These are phyloP conservation scores for Moesziomyces sp. DNA, from an alignment of 1,284 basidiomycete genomes.

Conservation along the genomic window DNA sequence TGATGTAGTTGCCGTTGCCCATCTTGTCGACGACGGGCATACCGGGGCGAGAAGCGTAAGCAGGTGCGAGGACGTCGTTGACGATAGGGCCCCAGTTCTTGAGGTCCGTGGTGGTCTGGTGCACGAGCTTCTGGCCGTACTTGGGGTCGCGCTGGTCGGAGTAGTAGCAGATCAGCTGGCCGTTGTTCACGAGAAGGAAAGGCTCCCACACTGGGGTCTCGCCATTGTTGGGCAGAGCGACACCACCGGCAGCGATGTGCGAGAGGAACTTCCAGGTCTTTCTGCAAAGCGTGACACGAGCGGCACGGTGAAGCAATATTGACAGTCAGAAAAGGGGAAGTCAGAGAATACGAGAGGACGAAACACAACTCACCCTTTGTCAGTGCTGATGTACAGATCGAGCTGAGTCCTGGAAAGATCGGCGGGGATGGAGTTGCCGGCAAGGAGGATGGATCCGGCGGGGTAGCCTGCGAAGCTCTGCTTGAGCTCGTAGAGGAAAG, in stretches of 20 bases:
- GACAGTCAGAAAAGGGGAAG: neutral
- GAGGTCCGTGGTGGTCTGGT: conserved; percentile 66
- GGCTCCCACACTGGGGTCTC: conserved; percentile 68
- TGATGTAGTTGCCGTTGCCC: conserved; percentile 66
- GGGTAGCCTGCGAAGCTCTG: conserved; percentile 57
- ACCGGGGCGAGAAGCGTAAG: conserved; percentile 65
- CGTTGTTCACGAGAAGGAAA: conserved; percentile 65
- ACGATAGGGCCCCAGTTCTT: conserved; percentile 66
- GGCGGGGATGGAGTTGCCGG: conserved; percentile 51
- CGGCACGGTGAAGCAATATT: neutral
- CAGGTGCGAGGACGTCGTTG: conserved; percentile 62
- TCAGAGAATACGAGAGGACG: neutral
- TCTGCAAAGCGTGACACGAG: neutral
- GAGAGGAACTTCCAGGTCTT: conserved; percentile 65
- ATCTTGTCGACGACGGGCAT: conserved; percentile 67
- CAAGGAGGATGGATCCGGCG: conserved; percentile 66
- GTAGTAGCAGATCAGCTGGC: conserved; percentile 68
- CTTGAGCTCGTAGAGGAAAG: conserved; percentile 63
- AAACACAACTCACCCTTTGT: conserved; percentile 53
- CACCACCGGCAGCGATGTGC: conserved; percentile 57
- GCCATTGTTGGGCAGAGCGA: conserved; percentile 56
- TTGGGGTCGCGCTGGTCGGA: conserved; percentile 68
- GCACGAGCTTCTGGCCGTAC: conserved; percentile 68
- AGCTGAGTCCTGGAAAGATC: conserved; percentile 66
- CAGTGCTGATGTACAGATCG: conserved; percentile 67